Evolutionary conservation across 371 early-diverging fungal genomes (phyloP).

Genomic region (Circinella umbellata): DNA sequence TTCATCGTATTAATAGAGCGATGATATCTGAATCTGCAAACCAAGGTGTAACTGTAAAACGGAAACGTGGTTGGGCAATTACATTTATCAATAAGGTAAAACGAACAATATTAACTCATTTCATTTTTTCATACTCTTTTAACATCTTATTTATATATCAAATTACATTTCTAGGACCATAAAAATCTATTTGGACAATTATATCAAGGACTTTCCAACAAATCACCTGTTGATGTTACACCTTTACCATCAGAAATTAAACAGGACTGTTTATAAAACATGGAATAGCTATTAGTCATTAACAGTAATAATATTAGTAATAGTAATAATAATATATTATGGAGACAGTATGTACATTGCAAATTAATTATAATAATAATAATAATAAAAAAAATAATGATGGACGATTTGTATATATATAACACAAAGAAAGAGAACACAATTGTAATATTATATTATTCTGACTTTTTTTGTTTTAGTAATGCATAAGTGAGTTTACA

Average conservation of each 20-base stretch:
- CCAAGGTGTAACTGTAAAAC: conserved; percentile 19
- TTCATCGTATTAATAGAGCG: conserved; percentile 65
- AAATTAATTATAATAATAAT: too few species aligned
- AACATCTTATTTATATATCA: neutral
- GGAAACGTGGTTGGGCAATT: conserved; percentile 53
- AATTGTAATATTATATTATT: neutral
- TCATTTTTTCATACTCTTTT: conserved; percentile 15
- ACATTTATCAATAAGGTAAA: conserved; percentile 64
- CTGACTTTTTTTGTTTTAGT: neutral
- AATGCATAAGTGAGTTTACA: conserved; percentile 18
- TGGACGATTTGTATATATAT: neutral
- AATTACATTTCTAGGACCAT: conserved; percentile 42
- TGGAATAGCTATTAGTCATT: too few species aligned
- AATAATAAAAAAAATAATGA: neutral
- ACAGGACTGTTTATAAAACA: conserved; percentile 8
- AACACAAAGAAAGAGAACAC: neutral
- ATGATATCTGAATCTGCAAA: conserved; percentile 35
- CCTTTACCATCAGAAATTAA: conserved; percentile 59
- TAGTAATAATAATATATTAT: neutral
- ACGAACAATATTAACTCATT: neutral
- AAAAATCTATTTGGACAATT: conserved; percentile 52
- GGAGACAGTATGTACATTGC: neutral
- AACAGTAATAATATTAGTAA: too few species aligned
- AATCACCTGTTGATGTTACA: conserved; percentile 52
- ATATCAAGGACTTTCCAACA: conserved; percentile 47